phyloP scores from a whole-genome alignment of 331 rosid genomes.

The Malus hybrid region DNA sequence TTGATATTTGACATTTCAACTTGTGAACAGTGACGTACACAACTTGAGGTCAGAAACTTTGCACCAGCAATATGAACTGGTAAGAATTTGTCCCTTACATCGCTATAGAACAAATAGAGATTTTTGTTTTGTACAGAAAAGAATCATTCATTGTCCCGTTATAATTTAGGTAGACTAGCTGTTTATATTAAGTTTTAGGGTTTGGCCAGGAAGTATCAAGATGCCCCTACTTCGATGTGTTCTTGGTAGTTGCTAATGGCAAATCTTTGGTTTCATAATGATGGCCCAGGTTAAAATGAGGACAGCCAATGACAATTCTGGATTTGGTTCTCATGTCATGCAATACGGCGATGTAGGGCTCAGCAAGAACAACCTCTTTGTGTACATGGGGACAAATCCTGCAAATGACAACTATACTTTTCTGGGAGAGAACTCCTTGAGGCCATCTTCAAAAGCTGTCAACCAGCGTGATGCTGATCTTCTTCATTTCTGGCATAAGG shows the following conservation, averaged over 20 bases:
- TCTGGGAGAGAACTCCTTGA: constrained; percentile 53
- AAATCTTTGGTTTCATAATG: background rate
- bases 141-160: background rate
- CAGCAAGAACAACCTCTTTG: constrained; percentile 36
- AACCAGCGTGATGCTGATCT: constrained; percentile 98
- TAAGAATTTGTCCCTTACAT: constrained; percentile 30
- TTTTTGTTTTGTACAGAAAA: background rate
- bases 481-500: constrained; percentile 96
- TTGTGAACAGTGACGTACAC: constrained; percentile 73
- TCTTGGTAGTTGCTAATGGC: constrained; percentile 1
- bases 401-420: constrained; percentile 75
- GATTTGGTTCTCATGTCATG: constrained; percentile 90
- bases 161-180: background rate
- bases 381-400: constrained; percentile 83
- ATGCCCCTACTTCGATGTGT: background rate
- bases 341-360: constrained; percentile 69
- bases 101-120: background rate
- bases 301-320: constrained; percentile 48
- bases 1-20: constrained; percentile 7
- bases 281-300: constrained; percentile 68
- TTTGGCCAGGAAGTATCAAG: background rate
- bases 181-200: background rate
- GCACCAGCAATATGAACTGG: constrained; percentile 82
- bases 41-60: constrained; percentile 73
- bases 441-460: constrained; percentile 48